Conservation (phyloP, 495 filamentous ascomycete genomes). For the Cryomyces minteri region DNA sequence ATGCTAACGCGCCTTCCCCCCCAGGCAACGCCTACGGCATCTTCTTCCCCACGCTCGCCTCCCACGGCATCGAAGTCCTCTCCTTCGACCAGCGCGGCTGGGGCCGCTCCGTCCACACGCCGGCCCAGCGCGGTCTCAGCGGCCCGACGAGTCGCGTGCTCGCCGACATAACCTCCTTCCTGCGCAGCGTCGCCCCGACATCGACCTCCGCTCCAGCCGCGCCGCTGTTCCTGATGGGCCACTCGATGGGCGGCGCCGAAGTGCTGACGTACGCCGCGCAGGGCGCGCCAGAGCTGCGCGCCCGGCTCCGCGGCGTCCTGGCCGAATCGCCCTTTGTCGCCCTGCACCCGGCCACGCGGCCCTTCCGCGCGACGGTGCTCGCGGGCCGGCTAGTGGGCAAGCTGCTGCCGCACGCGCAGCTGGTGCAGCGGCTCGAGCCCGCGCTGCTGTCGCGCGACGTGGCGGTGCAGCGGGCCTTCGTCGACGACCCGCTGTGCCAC, state of each 20-base stretch:
- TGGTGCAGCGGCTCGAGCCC: slow-evolving; percentile 36
- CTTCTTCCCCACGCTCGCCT: slow-evolving; percentile 49
- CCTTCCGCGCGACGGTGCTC: slow-evolving; percentile 33
- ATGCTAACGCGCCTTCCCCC: not conserved
- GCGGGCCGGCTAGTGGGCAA: slow-evolving; percentile 44
- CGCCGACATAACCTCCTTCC: slow-evolving; percentile 56
- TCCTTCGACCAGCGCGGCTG: slow-evolving; percentile 26
- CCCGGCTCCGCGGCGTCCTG: slow-evolving; percentile 39
- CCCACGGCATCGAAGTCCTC: slow-evolving; percentile 51
- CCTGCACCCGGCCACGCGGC: slow-evolving; percentile 41
- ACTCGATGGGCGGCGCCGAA: slow-evolving; percentile 70
- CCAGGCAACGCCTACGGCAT: slow-evolving; percentile 47
- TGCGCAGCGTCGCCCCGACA: slow-evolving; percentile 30
- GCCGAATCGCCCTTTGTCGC: slow-evolving; percentile 52
- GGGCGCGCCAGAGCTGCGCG: slow-evolving; percentile 20
- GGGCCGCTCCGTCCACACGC: slow-evolving; percentile 29
- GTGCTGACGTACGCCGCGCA: slow-evolving; percentile 33
- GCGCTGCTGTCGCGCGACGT: slow-evolving; percentile 44
- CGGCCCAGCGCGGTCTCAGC: slow-evolving; percentile 41
- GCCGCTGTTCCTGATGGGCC: slow-evolving; percentile 73
- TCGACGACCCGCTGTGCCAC: slow-evolving; percentile 49
- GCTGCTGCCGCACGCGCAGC: slow-evolving; percentile 41
- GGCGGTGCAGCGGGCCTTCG: slow-evolving; percentile 32
- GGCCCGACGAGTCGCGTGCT: slow-evolving; percentile 55
- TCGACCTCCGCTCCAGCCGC: slow-evolving; percentile 20